Percentiles rank a stretch among this genome's conserved stretches.
Evolutionary conservation across 345 rosid species (phyloP).

Genomic region (Salix exigua): DNA sequence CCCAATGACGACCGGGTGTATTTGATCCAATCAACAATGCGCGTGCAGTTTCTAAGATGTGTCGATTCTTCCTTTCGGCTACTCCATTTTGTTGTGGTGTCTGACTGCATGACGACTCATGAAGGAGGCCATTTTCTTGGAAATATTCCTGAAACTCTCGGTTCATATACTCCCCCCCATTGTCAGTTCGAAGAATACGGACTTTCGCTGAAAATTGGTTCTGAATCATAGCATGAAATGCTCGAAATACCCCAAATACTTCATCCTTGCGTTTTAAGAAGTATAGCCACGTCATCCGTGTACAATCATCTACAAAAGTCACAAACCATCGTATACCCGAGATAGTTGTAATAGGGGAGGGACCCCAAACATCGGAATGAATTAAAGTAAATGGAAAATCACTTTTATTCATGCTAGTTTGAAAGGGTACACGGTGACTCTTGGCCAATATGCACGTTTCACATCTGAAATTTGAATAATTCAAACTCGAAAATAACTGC

Average conservation of each 20-base stretch:
- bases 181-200: not conserved
- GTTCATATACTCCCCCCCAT: not conserved
- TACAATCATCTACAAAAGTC: not conserved
- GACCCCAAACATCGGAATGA: not conserved
- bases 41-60: not conserved
- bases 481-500: not conserved
- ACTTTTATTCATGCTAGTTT: too few relatives aligned
- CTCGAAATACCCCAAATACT: not conserved
- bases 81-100: not conserved
- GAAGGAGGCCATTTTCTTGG: not conserved
- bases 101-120: not conserved
- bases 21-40: not conserved
- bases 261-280: not conserved
- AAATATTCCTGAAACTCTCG: not conserved
- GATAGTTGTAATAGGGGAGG: not conserved
- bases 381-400: not conserved
- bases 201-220: not conserved
- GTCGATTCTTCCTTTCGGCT: not conserved
- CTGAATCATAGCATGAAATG: not conserved
- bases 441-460: not conserved
- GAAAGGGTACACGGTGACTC: not conserved
- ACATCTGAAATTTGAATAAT: not conserved
- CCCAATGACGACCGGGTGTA: not conserved
- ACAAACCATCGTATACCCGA: not conserved
- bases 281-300: not conserved